Evolutionary conservation across 1,284 basidiomycete genomes (phyloP).

Genomic region (Sporisorium sorghi): DNA sequence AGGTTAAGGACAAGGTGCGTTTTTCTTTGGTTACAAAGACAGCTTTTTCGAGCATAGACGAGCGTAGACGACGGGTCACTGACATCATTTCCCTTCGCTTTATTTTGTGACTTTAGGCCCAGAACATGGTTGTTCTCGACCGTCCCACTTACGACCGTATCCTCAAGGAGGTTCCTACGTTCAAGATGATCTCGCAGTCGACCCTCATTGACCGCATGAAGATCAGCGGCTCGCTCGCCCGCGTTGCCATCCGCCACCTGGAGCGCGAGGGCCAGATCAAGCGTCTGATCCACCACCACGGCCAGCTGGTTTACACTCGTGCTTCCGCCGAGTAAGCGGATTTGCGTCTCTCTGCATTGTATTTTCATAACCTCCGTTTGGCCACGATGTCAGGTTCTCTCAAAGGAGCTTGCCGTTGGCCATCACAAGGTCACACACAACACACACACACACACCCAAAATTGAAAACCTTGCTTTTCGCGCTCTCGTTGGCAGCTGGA

Average conservation of each 20-base stretch:
- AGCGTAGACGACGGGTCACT: too few species aligned
- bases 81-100: neutral
- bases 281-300: constrained; percentile 93
- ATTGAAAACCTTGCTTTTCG: constrained; percentile 7
- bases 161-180: constrained; percentile 98
- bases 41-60: too few species aligned
- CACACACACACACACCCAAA: constrained; percentile 11
- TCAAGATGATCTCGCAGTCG: constrained; percentile 95
- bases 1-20: constrained; percentile 94
- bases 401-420: neutral
- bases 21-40: too few species aligned
- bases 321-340: constrained; percentile 51
- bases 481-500: neutral
- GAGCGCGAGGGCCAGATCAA: constrained; percentile 97
- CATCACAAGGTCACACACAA: neutral
- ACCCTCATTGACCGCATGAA: constrained; percentile 94
- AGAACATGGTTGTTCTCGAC: constrained; percentile 84
- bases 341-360: neutral
- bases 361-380: neutral
- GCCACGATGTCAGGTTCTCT: neutral
- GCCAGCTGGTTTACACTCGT: constrained; percentile 86
- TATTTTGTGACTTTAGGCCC: constrained; percentile 58
- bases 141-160: constrained; percentile 86
- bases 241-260: constrained; percentile 90
- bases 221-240: constrained; percentile 94